Evolutionary conservation across 2,329 filamentous ascomycete species (phyloP).

Genomic region (Blumeriella jaapii): DNA sequence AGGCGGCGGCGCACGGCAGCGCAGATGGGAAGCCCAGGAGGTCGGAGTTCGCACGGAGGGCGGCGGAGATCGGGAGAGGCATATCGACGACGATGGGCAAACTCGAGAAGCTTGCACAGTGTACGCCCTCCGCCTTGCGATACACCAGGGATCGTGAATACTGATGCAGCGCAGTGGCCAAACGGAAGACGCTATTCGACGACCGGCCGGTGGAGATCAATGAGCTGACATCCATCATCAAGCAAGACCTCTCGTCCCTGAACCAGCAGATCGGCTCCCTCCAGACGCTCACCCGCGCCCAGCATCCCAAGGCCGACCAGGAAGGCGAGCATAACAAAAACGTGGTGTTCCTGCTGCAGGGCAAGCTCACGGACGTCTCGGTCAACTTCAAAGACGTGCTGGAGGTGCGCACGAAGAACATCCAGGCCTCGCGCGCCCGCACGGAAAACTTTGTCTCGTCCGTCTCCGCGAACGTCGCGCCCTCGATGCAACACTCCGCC

Average conservation of each 20-base stretch:
- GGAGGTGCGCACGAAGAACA: conserved; percentile 93
- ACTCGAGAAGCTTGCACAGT: conserved; percentile 80
- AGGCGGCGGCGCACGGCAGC: conserved; percentile 46
- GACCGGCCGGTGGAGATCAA: conserved; percentile 95
- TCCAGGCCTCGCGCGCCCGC: conserved; percentile 80
- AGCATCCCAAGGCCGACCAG: conserved; percentile 63
- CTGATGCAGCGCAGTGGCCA: conserved; percentile 53
- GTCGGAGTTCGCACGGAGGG: conserved; percentile 87
- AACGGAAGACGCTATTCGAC: conserved; percentile 92
- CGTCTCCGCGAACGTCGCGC: conserved; percentile 65
- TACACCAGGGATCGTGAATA: not conserved
- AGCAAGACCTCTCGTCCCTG: conserved; percentile 78
- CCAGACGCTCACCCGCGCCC: conserved; percentile 65
- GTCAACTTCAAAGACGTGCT: conserved; percentile 96
- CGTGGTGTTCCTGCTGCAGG: conserved; percentile 82
- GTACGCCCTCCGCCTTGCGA: conserved; percentile 35
- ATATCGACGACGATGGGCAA: conserved; percentile 92
- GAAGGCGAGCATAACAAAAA: conserved; percentile 98
- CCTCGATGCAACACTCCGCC: conserved; percentile 59
- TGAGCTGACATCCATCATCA: conserved; percentile 94
- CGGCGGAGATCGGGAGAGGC: conserved; percentile 81
- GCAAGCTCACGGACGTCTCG: conserved; percentile 82
- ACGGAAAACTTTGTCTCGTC: conserved; percentile 96
- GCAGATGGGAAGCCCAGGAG: conserved; percentile 42
- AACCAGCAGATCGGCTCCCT: conserved; percentile 82